Conservation (phyloP, 257 asterid species). For the Solanum dulcamara region DNA sequence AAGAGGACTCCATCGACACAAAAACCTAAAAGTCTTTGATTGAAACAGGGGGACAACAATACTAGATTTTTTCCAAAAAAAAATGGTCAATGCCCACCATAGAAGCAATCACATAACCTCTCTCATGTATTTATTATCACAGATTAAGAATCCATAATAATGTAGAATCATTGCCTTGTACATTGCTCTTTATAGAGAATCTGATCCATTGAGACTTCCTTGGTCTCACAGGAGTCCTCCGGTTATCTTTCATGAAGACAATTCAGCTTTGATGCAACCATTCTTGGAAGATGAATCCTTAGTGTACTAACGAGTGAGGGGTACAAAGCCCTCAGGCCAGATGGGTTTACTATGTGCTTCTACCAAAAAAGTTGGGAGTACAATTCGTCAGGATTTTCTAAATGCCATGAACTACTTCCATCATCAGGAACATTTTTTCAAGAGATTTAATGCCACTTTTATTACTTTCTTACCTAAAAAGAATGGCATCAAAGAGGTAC, state of each 20-base stretch:
- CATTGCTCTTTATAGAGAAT: too few relatives aligned
- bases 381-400: not conserved
- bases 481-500: not conserved
- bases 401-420: not conserved
- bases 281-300: not conserved
- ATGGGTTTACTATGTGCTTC: not conserved
- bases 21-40: not conserved
- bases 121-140: not conserved
- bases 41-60: not conserved
- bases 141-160: not conserved
- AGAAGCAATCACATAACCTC: not conserved
- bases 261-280: not conserved
- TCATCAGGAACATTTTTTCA: not conserved
- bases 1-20: not conserved
- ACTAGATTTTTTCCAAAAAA: not conserved
- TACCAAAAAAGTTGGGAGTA: not conserved
- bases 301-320: not conserved
- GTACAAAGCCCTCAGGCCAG: not conserved
- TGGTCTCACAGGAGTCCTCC: not conserved
- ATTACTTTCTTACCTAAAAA: not conserved
- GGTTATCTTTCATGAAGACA: not conserved
- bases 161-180: not conserved
- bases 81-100: not conserved
- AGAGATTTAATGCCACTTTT: not conserved
- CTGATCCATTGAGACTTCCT: too few relatives aligned